Conservation (phyloP, 169 alveolate genomes). For the Haemoproteus tartakovskyi region DNA sequence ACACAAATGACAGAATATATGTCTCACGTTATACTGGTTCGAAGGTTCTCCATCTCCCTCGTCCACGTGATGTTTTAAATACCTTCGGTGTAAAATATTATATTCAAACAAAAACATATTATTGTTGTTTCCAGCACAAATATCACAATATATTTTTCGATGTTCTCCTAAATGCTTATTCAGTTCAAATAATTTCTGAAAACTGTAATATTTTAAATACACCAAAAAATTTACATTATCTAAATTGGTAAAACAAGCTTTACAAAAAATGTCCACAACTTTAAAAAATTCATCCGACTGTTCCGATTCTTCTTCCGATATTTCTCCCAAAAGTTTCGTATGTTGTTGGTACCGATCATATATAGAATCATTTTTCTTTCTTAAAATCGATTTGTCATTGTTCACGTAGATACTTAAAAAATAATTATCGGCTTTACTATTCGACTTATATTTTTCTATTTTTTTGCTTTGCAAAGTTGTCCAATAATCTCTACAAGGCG, state of each 20-base stretch:
- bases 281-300: constrained; percentile 48
- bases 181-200: constrained; percentile 24
- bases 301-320: constrained; percentile 42
- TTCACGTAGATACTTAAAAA: constrained; percentile 24
- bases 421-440: constrained; percentile 35
- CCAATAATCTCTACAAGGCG: constrained; percentile 59
- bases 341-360: constrained; percentile 64
- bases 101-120: constrained; percentile 57
- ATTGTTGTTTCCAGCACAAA: constrained; percentile 56
- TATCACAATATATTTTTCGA: constrained; percentile 56
- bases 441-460: constrained; percentile 39
- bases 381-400: constrained; percentile 9
- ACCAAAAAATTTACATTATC: constrained; percentile 25
- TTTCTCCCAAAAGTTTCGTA: constrained; percentile 5
- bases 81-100: constrained; percentile 38
- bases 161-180: constrained; percentile 46
- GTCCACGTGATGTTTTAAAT: constrained; percentile 36
- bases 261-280: constrained; percentile 48
- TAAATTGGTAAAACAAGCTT: constrained; percentile 50
- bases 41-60: constrained; percentile 41
- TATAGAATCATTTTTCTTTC: constrained; percentile 65
- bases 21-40: constrained; percentile 52
- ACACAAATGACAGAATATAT: constrained; percentile 61
- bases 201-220: constrained; percentile 25
- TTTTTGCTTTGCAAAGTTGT: constrained; percentile 14